Conservation (phyloP, 176 grass and related monocot species). For the Guadua angustifolia region DNA sequence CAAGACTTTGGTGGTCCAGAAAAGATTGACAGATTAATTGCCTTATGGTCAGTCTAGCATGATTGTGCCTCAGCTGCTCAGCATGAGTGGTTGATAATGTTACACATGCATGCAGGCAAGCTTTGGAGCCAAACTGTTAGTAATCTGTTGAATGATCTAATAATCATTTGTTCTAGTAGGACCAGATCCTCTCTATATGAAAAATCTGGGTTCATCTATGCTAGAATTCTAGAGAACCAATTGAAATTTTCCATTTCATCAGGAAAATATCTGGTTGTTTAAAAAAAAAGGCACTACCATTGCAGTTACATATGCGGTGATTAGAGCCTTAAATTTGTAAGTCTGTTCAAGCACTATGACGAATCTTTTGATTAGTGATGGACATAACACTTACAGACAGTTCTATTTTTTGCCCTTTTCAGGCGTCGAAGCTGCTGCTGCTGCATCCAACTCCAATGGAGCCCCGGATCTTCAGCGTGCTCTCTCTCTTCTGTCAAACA, state of each 20-base stretch:
- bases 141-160: not conserved
- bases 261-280: not conserved
- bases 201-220: not conserved
- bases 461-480: slow-evolving; percentile 76
- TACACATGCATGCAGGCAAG: slow-evolving; percentile 2
- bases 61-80: not conserved
- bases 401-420: slow-evolving; percentile 11
- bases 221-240: not conserved
- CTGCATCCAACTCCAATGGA: slow-evolving; percentile 53
- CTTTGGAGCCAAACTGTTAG: not conserved
- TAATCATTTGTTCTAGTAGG: not conserved
- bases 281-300: not conserved
- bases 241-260: not conserved
- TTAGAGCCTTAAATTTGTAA: not conserved
- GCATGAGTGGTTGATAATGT: not conserved
- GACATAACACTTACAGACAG: not conserved
- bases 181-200: not conserved
- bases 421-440: slow-evolving; percentile 60
- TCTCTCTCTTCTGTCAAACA: slow-evolving; percentile 99
- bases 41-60: slow-evolving; percentile 23
- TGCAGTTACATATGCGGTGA: not conserved
- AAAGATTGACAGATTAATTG: not conserved
- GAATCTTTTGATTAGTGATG: not conserved
- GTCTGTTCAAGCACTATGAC: not conserved
- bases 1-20: not conserved